Evolutionary conservation across 1,284 basidiomycete genomes (phyloP), one percentile per base, ranked within the genome.

Genomic region (Malassezia japonica): DNA sequence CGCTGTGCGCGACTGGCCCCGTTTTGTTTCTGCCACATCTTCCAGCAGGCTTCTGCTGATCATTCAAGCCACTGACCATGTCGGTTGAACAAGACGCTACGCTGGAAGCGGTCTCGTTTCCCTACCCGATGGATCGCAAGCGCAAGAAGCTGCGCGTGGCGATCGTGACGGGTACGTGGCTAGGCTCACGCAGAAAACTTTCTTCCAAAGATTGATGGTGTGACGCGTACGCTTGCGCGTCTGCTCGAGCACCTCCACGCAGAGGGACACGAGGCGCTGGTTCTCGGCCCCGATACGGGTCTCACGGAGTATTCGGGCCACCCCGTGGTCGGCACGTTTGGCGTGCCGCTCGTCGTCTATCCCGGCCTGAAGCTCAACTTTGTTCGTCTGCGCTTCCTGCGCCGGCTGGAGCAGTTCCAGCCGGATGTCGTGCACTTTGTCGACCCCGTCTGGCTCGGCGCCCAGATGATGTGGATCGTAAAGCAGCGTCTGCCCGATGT

Each of bases 321-420:
- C 49, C 76, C 78, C 2, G 74, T 80, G 0, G 77, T 79, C 6
- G 78, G 79, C 7, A 80, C 79, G 0, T 72, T 76, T n/a, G 79
- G 79, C 13, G 72, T 81, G 6, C 79, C 79, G 0, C 70, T 80
- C 3, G 65, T 79, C 29, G 71, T 79, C 35, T 80, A 79, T 55
- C 78, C 78, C 0, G 78, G 78, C 0, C 73, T 81, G 39, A 79
- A 78, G 67, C 75, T 81, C 60, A 81, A 81, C 68, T 81, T 81
- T 57, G 73, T 79, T 40, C 76, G 79, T 1, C 79, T 78, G 1
- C 75, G 76, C 35, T 80, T 81, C 61, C 64, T 80, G 46, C 67
- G 74, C n/a, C 72, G 76, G 15, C 50, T 75, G 21, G 63, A 67
- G 33, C 72, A 74, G 32, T 75, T 75, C 63, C 64, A 78, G 55